Evolutionary conservation across 371 early-diverging fungal species (phyloP), one percentile per base, ranked within the genome.

Genomic region (Rhizopus delemar): DNA sequence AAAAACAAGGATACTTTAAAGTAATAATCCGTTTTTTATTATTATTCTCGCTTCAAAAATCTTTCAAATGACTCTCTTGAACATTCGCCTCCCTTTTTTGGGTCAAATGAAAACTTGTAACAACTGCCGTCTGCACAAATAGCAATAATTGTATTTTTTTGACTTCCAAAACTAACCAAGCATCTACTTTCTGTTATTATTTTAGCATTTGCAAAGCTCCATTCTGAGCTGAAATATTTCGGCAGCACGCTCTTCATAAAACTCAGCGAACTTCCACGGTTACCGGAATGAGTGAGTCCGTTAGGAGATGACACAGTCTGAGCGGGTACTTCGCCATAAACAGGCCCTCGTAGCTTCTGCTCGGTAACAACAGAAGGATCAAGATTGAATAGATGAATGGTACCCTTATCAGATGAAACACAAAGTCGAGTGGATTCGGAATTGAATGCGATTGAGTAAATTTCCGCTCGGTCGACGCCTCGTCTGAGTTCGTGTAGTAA

Each of bases 311-410:
- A 54, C 4, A 59, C 53, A 11, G 76, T 66, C 22, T 66, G 59
- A 0, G 59, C 57, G 13, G 75, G 62, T 15, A 82, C 78, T 56
- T 86, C 81, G 5, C 85, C 85, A 72, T 86, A 85, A 4, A 79
- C 82, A 1, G 87, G 81, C 0, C 81, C 86, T 15, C 78, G 70
- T 34, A 73, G 76, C 50, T 70, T 69, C 12, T 62, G 80, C 50
- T 75, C 75, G n/a, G 69, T 66, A 3, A 75, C 71, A 9, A 74
- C 71, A 39, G 75, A 72, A 11, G 81, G 81, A 54, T 86, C 90
- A n/a, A 97, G 82, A 56, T 93, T 90, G 63, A 97, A 97, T 2
- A 97, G 77, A 67, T 97, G 97, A 7, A 96, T 87, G 3, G 97
- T 97, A 13, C 93, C 93, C 63, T 96, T 95, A 72, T 96, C 96